These are phyloP conservation scores for Colletotrichum euphorbiae DNA, from an alignment of 2,329 filamentous ascomycete genomes.

Conservation along the genomic window DNA sequence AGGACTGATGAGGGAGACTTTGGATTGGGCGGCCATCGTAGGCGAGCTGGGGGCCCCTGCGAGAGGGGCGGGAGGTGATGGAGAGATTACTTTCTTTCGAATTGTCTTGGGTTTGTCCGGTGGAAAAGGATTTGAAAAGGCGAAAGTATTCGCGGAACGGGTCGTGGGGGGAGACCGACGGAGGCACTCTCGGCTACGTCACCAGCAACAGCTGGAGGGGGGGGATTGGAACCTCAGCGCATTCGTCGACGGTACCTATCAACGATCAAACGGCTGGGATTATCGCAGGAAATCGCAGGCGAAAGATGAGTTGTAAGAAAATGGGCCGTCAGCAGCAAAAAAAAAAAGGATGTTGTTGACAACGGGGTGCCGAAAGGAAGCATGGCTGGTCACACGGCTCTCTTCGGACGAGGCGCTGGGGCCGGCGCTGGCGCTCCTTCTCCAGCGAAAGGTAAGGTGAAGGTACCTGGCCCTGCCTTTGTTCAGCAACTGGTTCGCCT, in stretches of 20 bases:
- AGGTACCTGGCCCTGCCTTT: constrained; percentile 3
- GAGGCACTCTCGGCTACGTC: constrained; percentile 26
- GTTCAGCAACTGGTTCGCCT: constrained; percentile 23
- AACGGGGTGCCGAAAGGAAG: constrained; percentile 6
- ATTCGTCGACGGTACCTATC: constrained; percentile 18
- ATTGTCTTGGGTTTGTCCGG: background rate
- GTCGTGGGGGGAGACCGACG: background rate
- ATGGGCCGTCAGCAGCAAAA: constrained; percentile 7
- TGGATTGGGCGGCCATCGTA: constrained; percentile 80
- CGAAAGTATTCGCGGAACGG: background rate
- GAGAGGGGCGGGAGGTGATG: background rate
- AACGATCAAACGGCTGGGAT: background rate
- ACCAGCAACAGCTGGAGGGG: constrained; percentile 4
- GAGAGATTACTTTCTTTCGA: background rate
- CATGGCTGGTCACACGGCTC: constrained; percentile 30
- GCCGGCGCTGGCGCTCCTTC: background rate
- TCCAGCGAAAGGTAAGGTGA: background rate
- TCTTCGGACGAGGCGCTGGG: constrained; percentile 32
- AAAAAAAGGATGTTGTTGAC: constrained; percentile 7
- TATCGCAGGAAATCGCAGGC: constrained; percentile 1
- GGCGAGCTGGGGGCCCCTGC: constrained; percentile 16
- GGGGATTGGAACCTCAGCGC: constrained; percentile 13
- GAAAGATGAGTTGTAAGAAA: background rate
- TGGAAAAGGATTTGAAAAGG: background rate
- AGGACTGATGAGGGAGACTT: constrained; percentile 66